Evolutionary conservation across 2,329 filamentous ascomycete genomes (phyloP).

Genomic region (Phaeoacremonium minimum): DNA sequence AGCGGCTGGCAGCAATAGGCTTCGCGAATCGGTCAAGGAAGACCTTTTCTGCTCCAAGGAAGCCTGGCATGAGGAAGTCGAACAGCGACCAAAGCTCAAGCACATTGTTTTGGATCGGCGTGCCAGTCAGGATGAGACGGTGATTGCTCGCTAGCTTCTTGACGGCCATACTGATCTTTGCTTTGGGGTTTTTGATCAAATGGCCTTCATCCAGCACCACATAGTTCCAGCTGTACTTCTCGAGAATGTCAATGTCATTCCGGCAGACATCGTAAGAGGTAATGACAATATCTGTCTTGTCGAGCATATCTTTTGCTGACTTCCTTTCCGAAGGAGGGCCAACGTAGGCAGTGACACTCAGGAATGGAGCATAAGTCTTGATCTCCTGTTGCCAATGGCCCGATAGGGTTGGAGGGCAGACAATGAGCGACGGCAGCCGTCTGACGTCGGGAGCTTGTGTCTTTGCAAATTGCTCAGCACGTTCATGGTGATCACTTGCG

Average conservation of each 20-base stretch:
- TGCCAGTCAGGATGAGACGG: slow-evolving; percentile 91
- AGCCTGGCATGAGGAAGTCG: slow-evolving; percentile 98
- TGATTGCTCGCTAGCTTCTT: slow-evolving; percentile 90
- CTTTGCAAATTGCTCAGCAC: slow-evolving; percentile 83
- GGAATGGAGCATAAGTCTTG: slow-evolving; percentile 90
- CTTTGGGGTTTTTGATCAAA: slow-evolving; percentile 97
- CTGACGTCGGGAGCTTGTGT: slow-evolving; percentile 75
- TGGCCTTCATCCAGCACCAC: slow-evolving; percentile 96
- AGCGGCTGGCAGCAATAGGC: slow-evolving; percentile 89
- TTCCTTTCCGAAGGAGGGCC: slow-evolving; percentile 80
- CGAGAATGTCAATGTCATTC: slow-evolving; percentile 85
- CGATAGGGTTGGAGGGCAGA: slow-evolving; percentile 92
- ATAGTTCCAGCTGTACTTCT: slow-evolving; percentile 91
- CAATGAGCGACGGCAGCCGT: slow-evolving; percentile 83
- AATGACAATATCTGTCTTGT: slow-evolving; percentile 84
- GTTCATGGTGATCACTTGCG: slow-evolving; percentile 91
- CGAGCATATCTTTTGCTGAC: slow-evolving; percentile 64
- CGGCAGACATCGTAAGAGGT: slow-evolving; percentile 98
- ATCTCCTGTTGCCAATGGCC: slow-evolving; percentile 99
- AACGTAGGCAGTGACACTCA: slow-evolving; percentile 85
- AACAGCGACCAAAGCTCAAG: slow-evolving; percentile 96
- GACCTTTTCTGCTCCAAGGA: slow-evolving; percentile 91
- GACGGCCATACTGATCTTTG: slow-evolving; percentile 90
- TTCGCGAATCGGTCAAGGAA: slow-evolving; percentile 94
- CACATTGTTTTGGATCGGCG: slow-evolving; percentile 97